Evolutionary conservation across 2,329 filamentous ascomycete genomes (phyloP).

Genomic region (Aspergillus candidus): DNA sequence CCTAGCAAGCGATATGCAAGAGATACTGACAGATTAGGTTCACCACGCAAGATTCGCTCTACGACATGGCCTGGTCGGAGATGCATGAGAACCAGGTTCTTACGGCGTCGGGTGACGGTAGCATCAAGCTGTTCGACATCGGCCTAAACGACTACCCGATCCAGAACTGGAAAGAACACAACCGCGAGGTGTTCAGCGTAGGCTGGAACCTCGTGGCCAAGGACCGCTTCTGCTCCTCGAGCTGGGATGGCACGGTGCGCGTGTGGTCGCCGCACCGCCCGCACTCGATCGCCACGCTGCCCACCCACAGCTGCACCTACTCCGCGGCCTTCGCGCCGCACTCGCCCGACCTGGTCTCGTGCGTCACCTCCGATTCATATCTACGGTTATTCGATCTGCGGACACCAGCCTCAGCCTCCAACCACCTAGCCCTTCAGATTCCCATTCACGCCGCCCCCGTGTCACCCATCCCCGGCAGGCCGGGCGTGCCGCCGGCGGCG

Average conservation of each 20-base stretch:
- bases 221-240: conserved; percentile 81
- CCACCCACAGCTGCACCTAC: conserved; percentile 91
- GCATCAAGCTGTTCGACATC: conserved; percentile 89
- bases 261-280: conserved; percentile 81
- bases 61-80: conserved; percentile 93
- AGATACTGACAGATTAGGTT: conserved; percentile 51
- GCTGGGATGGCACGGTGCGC: conserved; percentile 95
- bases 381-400: conserved; percentile 88
- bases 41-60: conserved; percentile 95
- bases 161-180: conserved; percentile 88
- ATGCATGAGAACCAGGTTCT: conserved; percentile 92
- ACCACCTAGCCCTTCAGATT: conserved; percentile 77
- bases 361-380: conserved; percentile 82
- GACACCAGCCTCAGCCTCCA: conserved; percentile 75
- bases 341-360: conserved; percentile 76
- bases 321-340: conserved; percentile 85
- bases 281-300: conserved; percentile 74
- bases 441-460: conserved; percentile 69
- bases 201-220: conserved; percentile 90
- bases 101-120: conserved; percentile 85
- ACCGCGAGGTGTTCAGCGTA: conserved; percentile 85
- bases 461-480: conserved; percentile 35
- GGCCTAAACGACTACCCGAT: conserved; percentile 76
- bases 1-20: background rate
- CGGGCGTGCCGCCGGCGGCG: conserved; percentile 34